phyloP scores from a whole-genome alignment of 2,329 filamentous ascomycete species.

The Diaporthe vexans region DNA sequence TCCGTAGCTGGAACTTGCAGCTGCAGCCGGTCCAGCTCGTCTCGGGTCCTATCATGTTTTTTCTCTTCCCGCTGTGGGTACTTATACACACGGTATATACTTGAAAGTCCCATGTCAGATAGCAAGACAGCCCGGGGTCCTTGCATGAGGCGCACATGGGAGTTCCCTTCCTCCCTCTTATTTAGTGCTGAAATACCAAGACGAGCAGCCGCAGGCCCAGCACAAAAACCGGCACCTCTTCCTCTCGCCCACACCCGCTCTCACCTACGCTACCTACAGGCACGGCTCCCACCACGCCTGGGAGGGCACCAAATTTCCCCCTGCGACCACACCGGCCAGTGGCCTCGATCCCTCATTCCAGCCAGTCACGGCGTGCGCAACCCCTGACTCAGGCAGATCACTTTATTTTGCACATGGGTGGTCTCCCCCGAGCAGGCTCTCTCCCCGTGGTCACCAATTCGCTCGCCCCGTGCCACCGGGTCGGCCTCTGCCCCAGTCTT shows the following conservation, averaged over 20 bases:
- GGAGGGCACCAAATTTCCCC: conserved; percentile 37
- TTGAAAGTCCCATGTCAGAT: background rate
- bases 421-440: conserved; percentile 37
- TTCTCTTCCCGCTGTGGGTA: conserved; percentile 3
- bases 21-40: conserved; percentile 17
- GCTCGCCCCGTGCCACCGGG: conserved; percentile 25
- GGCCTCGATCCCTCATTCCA: conserved; percentile 23
- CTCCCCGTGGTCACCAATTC: conserved; percentile 26
- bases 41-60: background rate
- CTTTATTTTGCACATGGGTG: conserved; percentile 31
- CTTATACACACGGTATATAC: background rate
- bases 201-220: background rate
- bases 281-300: conserved; percentile 30
- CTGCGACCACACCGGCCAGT: conserved; percentile 32
- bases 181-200: conserved; percentile 29
- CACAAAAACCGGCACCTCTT: conserved; percentile 1
- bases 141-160: conserved; percentile 30
- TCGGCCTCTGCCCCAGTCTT: conserved; percentile 22
- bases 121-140: conserved; percentile 27
- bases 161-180: background rate
- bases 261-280: background rate
- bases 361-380: conserved; percentile 37
- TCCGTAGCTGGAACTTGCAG: background rate
- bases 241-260: conserved; percentile 30
- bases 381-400: conserved; percentile 39